A percentile compares a stretch with the other conserved stretches of the same genome.
These are phyloP conservation scores for Xylariaceae sp. DNA, from an alignment of 2,329 filamentous ascomycete genomes.

Conservation along the genomic window DNA sequence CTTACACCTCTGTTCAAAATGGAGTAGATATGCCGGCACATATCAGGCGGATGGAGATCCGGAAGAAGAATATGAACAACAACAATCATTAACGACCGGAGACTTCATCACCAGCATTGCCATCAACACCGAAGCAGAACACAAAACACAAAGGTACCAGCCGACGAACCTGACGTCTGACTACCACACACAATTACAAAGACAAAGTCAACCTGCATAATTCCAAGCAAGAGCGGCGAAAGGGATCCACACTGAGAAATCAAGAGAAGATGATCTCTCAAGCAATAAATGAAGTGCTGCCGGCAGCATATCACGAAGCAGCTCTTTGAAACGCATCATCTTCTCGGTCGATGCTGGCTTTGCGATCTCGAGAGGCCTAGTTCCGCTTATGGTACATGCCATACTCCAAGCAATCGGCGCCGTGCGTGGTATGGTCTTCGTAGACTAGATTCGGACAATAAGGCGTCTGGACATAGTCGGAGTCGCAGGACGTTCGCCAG, in stretches of 20 bases:
- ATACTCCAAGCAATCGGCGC: constrained; percentile 21
- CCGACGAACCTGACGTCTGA: too few relatives aligned
- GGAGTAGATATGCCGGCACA: too few relatives aligned
- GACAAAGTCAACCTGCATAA: too few relatives aligned
- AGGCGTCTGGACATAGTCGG: constrained; percentile 19
- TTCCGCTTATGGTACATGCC: constrained; percentile 21
- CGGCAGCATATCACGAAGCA: neutral
- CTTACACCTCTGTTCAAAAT: too few relatives aligned
- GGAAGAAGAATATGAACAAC: too few relatives aligned
- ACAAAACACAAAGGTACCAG: too few relatives aligned
- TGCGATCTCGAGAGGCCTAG: neutral
- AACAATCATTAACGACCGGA: too few relatives aligned
- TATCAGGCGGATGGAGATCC: too few relatives aligned
- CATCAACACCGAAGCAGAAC: too few relatives aligned
- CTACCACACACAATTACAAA: too few relatives aligned
- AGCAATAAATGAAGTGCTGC: neutral
- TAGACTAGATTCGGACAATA: constrained; percentile 22
- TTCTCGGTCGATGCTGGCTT: neutral
- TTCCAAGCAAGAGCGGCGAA: too few relatives aligned
- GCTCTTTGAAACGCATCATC: neutral
- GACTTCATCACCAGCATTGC: too few relatives aligned
- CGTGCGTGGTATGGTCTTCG: constrained; percentile 19
- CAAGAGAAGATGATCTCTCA: neutral
- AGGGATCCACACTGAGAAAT: neutral
- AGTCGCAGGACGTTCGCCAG: constrained; percentile 24